Evolutionary conservation across 192 early-diverging fungal species (phyloP).

Genomic region (Backusella psychrophila): DNA sequence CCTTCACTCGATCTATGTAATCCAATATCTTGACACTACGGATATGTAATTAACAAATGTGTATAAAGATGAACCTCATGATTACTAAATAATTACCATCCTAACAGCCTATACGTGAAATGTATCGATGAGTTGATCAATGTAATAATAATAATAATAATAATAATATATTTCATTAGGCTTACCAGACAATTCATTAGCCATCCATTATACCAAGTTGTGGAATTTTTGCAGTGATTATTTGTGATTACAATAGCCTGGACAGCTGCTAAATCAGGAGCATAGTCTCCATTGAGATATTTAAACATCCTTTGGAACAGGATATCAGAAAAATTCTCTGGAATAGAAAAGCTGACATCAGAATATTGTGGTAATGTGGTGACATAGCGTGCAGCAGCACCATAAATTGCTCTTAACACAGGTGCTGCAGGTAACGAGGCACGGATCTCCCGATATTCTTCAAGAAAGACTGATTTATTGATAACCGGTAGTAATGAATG

Average conservation of each 20-base stretch:
- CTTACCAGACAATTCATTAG: slow-evolving; percentile 20
- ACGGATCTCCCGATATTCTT: slow-evolving; percentile 28
- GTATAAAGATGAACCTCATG: not conserved
- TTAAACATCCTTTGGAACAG: slow-evolving; percentile 9
- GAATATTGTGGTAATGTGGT: slow-evolving; percentile 9
- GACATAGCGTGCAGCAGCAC: slow-evolving; percentile 30
- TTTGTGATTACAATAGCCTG: slow-evolving; percentile 29
- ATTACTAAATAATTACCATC: not conserved
- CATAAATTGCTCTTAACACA: slow-evolving; percentile 32
- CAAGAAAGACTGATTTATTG: slow-evolving; percentile 60
- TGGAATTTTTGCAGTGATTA: slow-evolving; percentile 23
- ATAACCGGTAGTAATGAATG: slow-evolving; percentile 72
- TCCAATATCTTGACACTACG: slow-evolving; percentile 18
- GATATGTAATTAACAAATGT: not conserved
- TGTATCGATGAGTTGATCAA: not conserved
- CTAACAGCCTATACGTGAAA: slow-evolving; percentile 5
- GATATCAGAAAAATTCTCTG: slow-evolving; percentile 7
- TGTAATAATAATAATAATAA: not conserved
- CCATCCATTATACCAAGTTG: slow-evolving; percentile 26
- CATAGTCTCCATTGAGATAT: slow-evolving; percentile 9
- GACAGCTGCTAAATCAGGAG: slow-evolving; percentile 20
- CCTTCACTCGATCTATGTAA: slow-evolving; percentile 9
- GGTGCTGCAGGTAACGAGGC: slow-evolving; percentile 26
- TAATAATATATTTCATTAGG: not conserved
- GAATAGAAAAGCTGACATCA: not conserved